phyloP scores from a whole-genome alignment of 1,284 basidiomycete genomes.

The Trametes sp. region DNA sequence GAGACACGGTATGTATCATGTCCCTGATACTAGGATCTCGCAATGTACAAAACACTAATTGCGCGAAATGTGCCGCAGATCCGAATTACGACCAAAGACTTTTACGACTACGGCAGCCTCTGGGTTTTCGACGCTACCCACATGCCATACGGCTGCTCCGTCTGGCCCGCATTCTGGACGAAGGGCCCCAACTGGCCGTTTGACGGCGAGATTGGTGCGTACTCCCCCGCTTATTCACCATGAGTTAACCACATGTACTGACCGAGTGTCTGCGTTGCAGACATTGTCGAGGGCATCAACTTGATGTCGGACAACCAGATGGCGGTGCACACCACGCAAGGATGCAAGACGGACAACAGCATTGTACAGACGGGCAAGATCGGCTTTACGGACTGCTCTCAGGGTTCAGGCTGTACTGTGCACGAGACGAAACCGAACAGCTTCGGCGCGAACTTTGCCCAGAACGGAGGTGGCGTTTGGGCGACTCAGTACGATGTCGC shows the following conservation, averaged over 20 bases:
- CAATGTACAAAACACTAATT: too few species aligned
- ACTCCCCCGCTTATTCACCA: too few species aligned
- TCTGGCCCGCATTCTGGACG: constrained; percentile 56
- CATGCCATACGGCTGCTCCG: constrained; percentile 68
- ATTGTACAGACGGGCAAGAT: constrained; percentile 40
- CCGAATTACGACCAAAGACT: constrained; percentile 59
- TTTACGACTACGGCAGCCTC: constrained; percentile 56
- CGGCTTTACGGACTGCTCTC: constrained; percentile 54
- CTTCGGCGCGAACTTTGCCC: constrained; percentile 64
- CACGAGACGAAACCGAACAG: constrained; percentile 63
- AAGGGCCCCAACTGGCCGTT: constrained; percentile 54
- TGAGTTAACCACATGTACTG: too few species aligned
- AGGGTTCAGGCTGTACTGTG: constrained; percentile 68
- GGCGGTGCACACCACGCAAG: constrained; percentile 60
- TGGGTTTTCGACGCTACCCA: constrained; percentile 59
- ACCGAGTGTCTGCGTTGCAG: too few species aligned
- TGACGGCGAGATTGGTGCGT: constrained; percentile 59
- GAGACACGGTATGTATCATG: constrained; percentile 58
- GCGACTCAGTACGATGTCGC: constrained; percentile 71
- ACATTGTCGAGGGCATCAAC: constrained; percentile 56
- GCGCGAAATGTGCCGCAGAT: constrained; percentile 44
- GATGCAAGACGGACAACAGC: constrained; percentile 42
- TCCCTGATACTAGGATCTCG: too few species aligned
- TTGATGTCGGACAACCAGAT: constrained; percentile 59
- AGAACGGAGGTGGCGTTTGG: constrained; percentile 77